phyloP scores from a whole-genome alignment of 2,329 filamentous ascomycete species.

The Fusarium annulatum region DNA sequence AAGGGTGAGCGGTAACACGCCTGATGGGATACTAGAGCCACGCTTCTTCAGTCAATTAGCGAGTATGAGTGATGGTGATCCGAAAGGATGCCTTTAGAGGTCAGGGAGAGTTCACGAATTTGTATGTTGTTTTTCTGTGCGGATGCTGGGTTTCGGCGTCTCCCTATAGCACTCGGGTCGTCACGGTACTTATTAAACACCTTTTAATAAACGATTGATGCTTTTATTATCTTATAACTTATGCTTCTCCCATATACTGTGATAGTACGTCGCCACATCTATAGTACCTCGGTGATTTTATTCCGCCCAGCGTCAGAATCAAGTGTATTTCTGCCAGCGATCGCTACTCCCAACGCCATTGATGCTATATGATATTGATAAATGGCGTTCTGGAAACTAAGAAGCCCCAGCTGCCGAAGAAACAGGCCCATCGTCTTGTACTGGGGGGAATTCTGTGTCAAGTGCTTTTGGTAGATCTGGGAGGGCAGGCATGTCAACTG shows the following conservation, averaged over 20 bases:
- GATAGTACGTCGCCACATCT: neutral
- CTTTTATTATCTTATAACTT: constrained; percentile 25
- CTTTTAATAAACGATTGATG: constrained; percentile 40
- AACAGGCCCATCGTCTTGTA: constrained; percentile 27
- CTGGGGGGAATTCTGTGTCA: constrained; percentile 52
- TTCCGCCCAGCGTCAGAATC: neutral
- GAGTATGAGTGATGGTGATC: constrained; percentile 35
- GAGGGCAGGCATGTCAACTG: constrained; percentile 24
- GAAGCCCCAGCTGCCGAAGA: constrained; percentile 1
- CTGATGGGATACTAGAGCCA: constrained; percentile 29
- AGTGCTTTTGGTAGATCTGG: constrained; percentile 43
- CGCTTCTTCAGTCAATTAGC: constrained; percentile 37
- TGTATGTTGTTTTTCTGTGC: constrained; percentile 42
- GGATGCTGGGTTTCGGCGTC: constrained; percentile 27
- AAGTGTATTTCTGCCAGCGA: neutral
- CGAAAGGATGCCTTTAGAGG: constrained; percentile 27
- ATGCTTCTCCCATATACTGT: neutral
- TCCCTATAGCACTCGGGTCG: constrained; percentile 24
- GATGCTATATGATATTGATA: constrained; percentile 12
- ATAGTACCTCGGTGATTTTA: neutral
- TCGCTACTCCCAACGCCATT: constrained; percentile 18
- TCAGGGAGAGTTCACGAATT: constrained; percentile 32
- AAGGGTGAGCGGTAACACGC: constrained; percentile 13
- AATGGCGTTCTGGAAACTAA: neutral
- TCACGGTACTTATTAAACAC: constrained; percentile 35